Evolutionary conservation across 441 rosid species (phyloP).

Genomic region (Erysimum cheiri): DNA sequence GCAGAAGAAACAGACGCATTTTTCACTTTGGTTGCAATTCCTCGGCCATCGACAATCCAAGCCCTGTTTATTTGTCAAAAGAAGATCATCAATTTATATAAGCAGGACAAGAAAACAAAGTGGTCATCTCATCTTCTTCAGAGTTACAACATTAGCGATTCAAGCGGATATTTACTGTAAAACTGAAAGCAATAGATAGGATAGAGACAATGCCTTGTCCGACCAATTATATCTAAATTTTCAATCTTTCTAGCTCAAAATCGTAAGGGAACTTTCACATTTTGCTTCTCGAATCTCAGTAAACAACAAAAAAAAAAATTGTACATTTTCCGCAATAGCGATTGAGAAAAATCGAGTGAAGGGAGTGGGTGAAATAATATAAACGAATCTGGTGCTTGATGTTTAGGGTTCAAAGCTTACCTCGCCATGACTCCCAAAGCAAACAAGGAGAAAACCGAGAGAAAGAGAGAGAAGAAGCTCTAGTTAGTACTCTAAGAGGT

Average conservation of each 20-base stretch:
- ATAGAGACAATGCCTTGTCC: neutral
- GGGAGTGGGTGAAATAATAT: slow-evolving; percentile 13
- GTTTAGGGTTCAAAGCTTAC: slow-evolving; percentile 45
- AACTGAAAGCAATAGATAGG: slow-evolving; percentile 9
- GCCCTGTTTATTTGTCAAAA: slow-evolving; percentile 55
- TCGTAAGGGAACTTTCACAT: slow-evolving; percentile 19
- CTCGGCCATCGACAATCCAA: slow-evolving; percentile 78
- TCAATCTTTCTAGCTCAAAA: slow-evolving; percentile 2
- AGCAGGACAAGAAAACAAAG: too few species aligned
- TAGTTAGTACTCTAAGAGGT: too few species aligned
- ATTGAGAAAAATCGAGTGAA: slow-evolving; percentile 1
- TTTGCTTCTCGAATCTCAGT: too few species aligned
- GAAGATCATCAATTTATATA: neutral
- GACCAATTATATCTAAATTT: neutral
- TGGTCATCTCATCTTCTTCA: neutral
- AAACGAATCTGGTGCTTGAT: neutral
- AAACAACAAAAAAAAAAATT: too few species aligned
- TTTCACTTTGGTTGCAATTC: slow-evolving; percentile 78
- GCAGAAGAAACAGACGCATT: slow-evolving; percentile 58
- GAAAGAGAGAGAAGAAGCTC: slow-evolving; percentile 2
- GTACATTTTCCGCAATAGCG: too few species aligned
- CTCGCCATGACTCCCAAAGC: slow-evolving; percentile 56
- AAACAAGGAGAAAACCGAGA: slow-evolving; percentile 13
- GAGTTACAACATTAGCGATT: neutral
- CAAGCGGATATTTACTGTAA: neutral